Conservation (phyloP, 306 rosid genomes). For the Neltuma alba region DNA sequence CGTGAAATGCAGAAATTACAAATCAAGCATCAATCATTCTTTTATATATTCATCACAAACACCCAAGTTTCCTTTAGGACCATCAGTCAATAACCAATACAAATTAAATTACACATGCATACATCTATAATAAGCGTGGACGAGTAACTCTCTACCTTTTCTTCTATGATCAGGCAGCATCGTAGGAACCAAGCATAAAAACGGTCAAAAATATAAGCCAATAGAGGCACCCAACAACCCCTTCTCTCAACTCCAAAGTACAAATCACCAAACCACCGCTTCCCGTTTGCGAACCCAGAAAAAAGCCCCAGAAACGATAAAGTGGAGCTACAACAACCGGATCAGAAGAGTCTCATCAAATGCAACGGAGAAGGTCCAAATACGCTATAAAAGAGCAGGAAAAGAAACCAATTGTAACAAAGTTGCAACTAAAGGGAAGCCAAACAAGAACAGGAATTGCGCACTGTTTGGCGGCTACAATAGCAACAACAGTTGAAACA, state of each 20-base stretch:
- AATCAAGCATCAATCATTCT: slow-evolving; percentile 26
- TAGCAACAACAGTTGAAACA: slow-evolving; percentile 22
- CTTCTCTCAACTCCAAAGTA: slow-evolving; percentile 39
- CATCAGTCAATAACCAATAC: slow-evolving; percentile 18
- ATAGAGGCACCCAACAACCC: slow-evolving; percentile 51
- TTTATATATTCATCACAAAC: background rate
- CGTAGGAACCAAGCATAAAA: slow-evolving; percentile 56
- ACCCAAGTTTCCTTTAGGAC: background rate
- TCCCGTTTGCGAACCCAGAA: slow-evolving; percentile 41
- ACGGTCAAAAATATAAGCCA: slow-evolving; percentile 36
- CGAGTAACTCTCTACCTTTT: slow-evolving; percentile 71
- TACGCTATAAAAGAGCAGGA: background rate
- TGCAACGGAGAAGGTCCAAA: slow-evolving; percentile 25
- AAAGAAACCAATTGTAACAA: slow-evolving; percentile 19
- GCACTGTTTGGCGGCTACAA: slow-evolving; percentile 29
- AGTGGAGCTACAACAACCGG: slow-evolving; percentile 34
- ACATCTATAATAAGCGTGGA: background rate
- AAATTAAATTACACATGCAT: slow-evolving; percentile 18
- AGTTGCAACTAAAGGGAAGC: background rate
- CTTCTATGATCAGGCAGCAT: slow-evolving; percentile 90
- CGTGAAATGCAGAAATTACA: slow-evolving; percentile 22
- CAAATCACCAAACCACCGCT: slow-evolving; percentile 55
- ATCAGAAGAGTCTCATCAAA: slow-evolving; percentile 40
- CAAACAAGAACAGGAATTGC: slow-evolving; percentile 31
- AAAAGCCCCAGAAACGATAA: slow-evolving; percentile 37